Base-by-base conservation (phyloP, 306 rosid species). In the Hylodesmum podocarpum region DNA sequence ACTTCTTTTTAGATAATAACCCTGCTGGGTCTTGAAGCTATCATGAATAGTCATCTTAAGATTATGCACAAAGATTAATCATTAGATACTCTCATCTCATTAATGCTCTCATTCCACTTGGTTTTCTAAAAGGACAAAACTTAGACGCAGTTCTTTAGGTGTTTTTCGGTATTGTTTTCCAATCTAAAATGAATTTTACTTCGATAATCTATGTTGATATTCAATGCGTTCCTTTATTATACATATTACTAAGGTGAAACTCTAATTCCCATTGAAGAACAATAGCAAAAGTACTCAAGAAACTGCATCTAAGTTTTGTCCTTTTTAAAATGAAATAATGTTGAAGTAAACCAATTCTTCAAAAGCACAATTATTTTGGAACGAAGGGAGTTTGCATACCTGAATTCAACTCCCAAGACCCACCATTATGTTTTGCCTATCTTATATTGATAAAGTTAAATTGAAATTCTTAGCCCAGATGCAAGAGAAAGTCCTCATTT, bases 351-450 rank as follows among this genome's bases (percentile, higher is more conserved):
- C 28, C 9, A 16, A 62, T 16, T 33, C 47, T 62, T 4, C 67
- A 3, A 31, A 28, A 16, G 44, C 6, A 34, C 27, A 10, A 16
- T 62, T 16, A 31, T 29, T 59, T 59, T 59, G 22, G 14, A 31
- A 3, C 2, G 3, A 4, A 29, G 10, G 66, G 24, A 19, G 34
- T 29, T 24, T 57, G 70, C 70, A 69, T n/a, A 69, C 51, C 39
- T 41, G 51, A 43, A 41, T 37, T 43, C 33, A 78, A 21, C 29
- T 77, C 62, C 74, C 49, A 18, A 67, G 41, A 57, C 40, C 73
- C 0, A 18, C 8, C 47, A 4, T 66, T 62, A 3, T 43, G 14
- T 44, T 44, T 75, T 75, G n/a, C 11, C 53, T 51, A 39, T 22
- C 39, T 55, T 55, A 46, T 59, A 31, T n/a, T 39, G 22, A 9